Evolutionary conservation across 768 basidiomycete genomes (phyloP), one percentile per base, ranked within the genome.

Genomic region (Sporobolomyces roseus): DNA sequence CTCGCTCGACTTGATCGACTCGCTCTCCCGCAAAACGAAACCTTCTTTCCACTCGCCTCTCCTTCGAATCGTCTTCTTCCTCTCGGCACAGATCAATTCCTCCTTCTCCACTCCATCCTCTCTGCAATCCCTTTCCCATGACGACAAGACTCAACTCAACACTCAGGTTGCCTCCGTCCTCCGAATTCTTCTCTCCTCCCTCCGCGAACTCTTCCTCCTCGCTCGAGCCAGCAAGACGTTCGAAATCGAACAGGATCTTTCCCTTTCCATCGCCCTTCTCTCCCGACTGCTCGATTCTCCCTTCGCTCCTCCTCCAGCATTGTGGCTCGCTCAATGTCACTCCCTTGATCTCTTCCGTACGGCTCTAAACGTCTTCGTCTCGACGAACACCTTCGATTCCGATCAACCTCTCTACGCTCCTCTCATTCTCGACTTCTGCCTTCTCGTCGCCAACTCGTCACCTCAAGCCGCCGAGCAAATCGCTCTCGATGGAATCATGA

Each of bases 351-450:
- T 92, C 30, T 85, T 93, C 74, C 83, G 84, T 45, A 80, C 83
- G 5, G 91, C 89, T 72, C 54, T 73, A 55, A 64, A 66, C 29
- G 59, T 70, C 45, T 51, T 72, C 45, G 63, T 75, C 49, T 25
- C 61, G 50, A 65, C 63, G 63, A 56, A 65, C 10, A 50, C 46
- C 21, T 81, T 94, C 32, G 86, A 91, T 46, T 55, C 70, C 7
- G 74, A 53, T 30, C 68, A 64, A 8, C 85, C 75, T 84, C 89
- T 17, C 79, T 88, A 32, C 61, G 66, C 71, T 5, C 66, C 62
- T 23, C 88, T 90, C 74, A 81, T 94, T 64, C 84, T 96, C 61
- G 81, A 87, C 35, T 90, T 96, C 80, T 91, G 94, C 75, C 88
- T 92, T 81, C 85, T 89, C 1, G 79, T 96, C 25, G 90, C 88